Evolutionary conservation across 148 eudicot genomes (phyloP), one percentile per base, ranked within the genome.

Genomic region (Dianthus caryophyllus): DNA sequence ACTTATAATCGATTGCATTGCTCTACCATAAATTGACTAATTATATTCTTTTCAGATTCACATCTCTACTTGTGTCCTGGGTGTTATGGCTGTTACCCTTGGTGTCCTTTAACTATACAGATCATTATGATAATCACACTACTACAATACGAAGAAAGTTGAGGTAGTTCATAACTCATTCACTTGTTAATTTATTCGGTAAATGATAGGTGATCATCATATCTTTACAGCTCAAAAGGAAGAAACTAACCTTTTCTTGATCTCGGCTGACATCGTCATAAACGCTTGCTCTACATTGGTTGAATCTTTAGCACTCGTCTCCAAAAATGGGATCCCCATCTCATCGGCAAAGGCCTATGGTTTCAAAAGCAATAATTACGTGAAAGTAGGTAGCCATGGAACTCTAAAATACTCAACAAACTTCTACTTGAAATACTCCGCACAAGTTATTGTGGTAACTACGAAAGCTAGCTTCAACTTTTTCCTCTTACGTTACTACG

Each of bases 241-340:
- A 49, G 64, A 55, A 30, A 9, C 68, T 22, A 15, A 79, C 83
- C 83, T 68, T 72, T 76, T 79, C 69, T 79, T 79, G 72, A 79
- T 79, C 74, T 79, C 83, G 59, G 77, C 79, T 17, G 83, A 70
- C 83, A 79, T 79, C 9, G 83, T 79, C 83, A 79, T 76, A 64
- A 79, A 79, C 59, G 83, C 83, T 54, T 79, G 65, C 65, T 79
- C 80, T 43, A 79, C 83, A 73, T 79, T 79, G 48, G 83, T 76
- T 69, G 83, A 65, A 54, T 76, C 73, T 70, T 79, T 79, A 47
- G 83, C 83, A 79, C 83, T 79, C 49, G 83, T 79, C 73, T 79
- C 83, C 79, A 79, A 73, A 68, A 79, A 79, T 20, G 83, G 83
- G 68, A 79, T 73, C 57, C 83, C 83, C 70, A 79, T 69, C 83